Conservation (phyloP, 306 rosid genomes). For the Citrullus amarus region DNA sequence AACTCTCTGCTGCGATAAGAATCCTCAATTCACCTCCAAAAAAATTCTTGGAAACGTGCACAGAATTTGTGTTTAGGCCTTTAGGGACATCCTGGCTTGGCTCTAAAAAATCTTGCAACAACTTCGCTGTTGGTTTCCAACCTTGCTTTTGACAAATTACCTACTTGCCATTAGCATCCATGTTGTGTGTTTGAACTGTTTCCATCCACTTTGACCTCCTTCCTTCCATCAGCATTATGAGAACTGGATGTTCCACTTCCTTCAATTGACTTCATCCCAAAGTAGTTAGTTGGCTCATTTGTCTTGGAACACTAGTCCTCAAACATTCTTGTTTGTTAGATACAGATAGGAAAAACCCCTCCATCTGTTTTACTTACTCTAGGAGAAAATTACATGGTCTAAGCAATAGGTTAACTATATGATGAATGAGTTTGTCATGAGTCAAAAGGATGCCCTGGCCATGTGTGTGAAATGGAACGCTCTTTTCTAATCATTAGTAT, state of each 20-base stretch:
- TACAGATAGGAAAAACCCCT: not conserved
- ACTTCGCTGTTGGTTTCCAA: not conserved
- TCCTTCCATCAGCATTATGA: not conserved
- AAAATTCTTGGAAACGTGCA: not conserved
- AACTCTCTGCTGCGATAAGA: not conserved
- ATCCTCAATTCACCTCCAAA: not conserved
- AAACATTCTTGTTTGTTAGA: not conserved
- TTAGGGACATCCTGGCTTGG: not conserved
- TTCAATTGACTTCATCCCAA: not conserved
- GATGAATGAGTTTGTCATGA: not conserved
- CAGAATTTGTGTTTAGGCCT: not conserved
- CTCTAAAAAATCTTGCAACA: not conserved
- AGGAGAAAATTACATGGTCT: not conserved
- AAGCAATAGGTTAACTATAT: not conserved
- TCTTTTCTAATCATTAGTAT: not conserved
- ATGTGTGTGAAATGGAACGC: not conserved
- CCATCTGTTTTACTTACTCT: not conserved
- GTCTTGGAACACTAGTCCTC: not conserved
- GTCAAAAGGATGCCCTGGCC: not conserved
- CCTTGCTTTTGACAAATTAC: not conserved
- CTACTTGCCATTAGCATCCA: not conserved
- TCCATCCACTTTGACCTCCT: not conserved
- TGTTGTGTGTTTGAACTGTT: not conserved
- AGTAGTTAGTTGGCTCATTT: not conserved
- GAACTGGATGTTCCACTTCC: not conserved